Evolutionary conservation across 148 eudicot genomes (phyloP), one percentile per base, ranked within the genome.

Genomic region (Amaranthus cruentus): DNA sequence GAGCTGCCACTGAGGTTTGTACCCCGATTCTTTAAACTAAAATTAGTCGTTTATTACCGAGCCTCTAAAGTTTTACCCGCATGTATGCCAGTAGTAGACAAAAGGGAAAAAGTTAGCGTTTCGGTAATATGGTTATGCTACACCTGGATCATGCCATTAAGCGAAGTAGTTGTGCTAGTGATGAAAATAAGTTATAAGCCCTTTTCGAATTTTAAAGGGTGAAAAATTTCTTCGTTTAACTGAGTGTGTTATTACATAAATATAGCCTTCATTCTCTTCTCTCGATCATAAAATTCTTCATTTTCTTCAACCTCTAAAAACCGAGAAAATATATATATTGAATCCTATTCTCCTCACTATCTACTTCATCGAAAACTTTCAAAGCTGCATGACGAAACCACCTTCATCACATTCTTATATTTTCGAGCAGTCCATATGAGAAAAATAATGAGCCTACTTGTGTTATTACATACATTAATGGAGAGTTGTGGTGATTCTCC

Each of bases 1-100:
- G 97, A 75, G 90, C 97, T 78, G 96, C 93, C 61, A 88, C 98
- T 72, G 97, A 95, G 98, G 98, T 95, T 81, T 80, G 85, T 80
- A 69, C 66, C 71, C 71, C 28, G 43, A 47, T 46, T 51, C 53
- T 69, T 55, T 69, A 28, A 53, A 51, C 54, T 64, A 38, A 28
- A 4, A 51, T 13, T n/a, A 43, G 38, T 62, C 12, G 18, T 70
- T 51, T 38, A 51, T 71, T 72, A 11, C 38, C 13, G 48, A 54
- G 54, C 68, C 53, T 38, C 11, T 51, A 14, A 13, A 48, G 48
- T 62, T 10, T 68, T 56, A 76, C 6, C 15, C 43, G 52, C 67
- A 1, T 73, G 6, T 48, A 64, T 64, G 3, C 14, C 15, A 18
- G 5, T 56, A 10, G 59, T 9, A 56, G 59, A 6, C 59, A 18